phyloP scores from a whole-genome alignment of 495 filamentous ascomycete genomes.

The Daldinia caldariorum region DNA sequence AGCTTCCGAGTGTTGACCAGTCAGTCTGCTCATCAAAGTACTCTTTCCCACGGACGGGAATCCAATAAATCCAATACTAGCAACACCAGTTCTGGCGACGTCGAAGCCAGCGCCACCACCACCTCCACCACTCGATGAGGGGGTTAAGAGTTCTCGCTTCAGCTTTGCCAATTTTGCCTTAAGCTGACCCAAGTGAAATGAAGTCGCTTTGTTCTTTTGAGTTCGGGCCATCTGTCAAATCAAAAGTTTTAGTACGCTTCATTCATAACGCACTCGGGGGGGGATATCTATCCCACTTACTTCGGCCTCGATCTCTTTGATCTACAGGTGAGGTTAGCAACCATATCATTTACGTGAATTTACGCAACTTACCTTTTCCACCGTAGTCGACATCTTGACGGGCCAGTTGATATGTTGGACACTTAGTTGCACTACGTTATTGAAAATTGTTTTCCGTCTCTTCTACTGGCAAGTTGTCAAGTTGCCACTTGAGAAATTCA shows the following conservation, averaged over 20 bases:
- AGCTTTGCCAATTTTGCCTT: constrained; percentile 99
- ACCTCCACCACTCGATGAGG: constrained; percentile 80
- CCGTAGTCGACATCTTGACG: constrained; percentile 90
- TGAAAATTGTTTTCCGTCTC: constrained; percentile 4
- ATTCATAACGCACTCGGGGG: constrained; percentile 6
- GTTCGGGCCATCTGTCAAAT: constrained; percentile 82
- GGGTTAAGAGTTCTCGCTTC: constrained; percentile 93
- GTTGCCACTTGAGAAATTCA: constrained; percentile 29
- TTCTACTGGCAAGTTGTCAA: constrained; percentile 1
- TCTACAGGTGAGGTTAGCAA: constrained; percentile 64
- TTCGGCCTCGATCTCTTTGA: constrained; percentile 97
- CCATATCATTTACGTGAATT: neutral
- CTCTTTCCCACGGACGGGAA: constrained; percentile 99
- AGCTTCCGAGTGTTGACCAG: constrained; percentile 95
- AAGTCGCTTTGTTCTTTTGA: constrained; percentile 98
- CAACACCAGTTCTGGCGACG: constrained; percentile 96
- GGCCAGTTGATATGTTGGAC: constrained; percentile 12
- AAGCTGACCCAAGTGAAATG: constrained; percentile 86
- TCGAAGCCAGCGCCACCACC: constrained; percentile 93
- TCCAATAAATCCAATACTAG: constrained; percentile 85
- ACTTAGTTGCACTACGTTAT: constrained; percentile 8
- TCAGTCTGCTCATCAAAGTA: constrained; percentile 93
- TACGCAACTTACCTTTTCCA: constrained; percentile 79
- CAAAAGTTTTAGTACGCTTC: constrained; percentile 35
- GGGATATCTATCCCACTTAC: constrained; percentile 54